Conservation (phyloP, 805 yeast genomes). For the Saccharomycopsis capsularis region DNA sequence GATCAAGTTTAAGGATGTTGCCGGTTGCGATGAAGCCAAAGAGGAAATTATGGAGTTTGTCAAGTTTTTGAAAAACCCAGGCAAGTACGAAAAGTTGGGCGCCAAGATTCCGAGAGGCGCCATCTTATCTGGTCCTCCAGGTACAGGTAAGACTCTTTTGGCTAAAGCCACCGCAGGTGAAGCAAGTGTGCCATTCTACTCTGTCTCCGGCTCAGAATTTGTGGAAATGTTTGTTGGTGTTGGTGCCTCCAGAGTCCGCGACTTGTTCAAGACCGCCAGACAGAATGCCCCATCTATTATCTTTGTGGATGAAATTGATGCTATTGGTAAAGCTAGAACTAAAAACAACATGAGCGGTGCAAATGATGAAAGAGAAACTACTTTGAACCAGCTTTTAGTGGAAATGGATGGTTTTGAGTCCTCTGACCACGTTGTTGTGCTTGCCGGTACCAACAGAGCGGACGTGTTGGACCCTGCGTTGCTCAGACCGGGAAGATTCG, state of each 20-base stretch:
- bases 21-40: slow-evolving; percentile 96
- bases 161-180: slow-evolving; percentile 99
- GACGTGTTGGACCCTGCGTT: slow-evolving; percentile 91
- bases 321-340: slow-evolving; percentile 93
- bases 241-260: slow-evolving; percentile 97
- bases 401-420: slow-evolving; percentile 98
- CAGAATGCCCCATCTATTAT: slow-evolving; percentile 91
- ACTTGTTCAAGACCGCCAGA: slow-evolving; percentile 84
- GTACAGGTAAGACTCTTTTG: slow-evolving; percentile 95
- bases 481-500: slow-evolving; percentile 96
- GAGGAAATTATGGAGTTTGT: slow-evolving; percentile 98
- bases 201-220: slow-evolving; percentile 95
- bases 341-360: slow-evolving; percentile 68
- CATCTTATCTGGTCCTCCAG: slow-evolving; percentile 95
- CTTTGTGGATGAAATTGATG: slow-evolving; percentile 98
- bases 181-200: slow-evolving; percentile 94
- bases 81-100: slow-evolving; percentile 84
- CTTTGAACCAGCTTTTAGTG: slow-evolving; percentile 89
- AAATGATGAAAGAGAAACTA: slow-evolving; percentile 94
- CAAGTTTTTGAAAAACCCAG: slow-evolving; percentile 82
- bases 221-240: slow-evolving; percentile 99
- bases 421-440: slow-evolving; percentile 88
- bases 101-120: slow-evolving; percentile 99
- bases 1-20: slow-evolving; percentile 87
- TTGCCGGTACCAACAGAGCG: slow-evolving; percentile 96